Conservation (phyloP, 495 filamentous ascomycete genomes). For the Hypoxylon rickii region DNA sequence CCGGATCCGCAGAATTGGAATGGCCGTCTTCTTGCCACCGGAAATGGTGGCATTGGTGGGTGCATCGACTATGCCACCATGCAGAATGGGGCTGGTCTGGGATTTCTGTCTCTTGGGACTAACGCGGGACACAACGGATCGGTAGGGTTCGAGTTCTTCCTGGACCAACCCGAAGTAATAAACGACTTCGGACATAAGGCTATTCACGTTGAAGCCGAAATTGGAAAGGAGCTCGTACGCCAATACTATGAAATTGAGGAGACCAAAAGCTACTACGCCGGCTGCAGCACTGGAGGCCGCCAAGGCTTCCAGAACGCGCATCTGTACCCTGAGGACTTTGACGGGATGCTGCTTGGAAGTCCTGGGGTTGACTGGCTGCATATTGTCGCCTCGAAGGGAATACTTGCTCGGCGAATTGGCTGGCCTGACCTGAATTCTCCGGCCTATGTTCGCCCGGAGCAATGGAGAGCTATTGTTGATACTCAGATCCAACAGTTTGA, state of each 20-base stretch:
- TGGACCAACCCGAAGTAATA: conserved; percentile 32
- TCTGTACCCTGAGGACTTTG: conserved; percentile 16
- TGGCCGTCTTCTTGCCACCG: conserved; percentile 41
- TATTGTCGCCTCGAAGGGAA: conserved; percentile 16
- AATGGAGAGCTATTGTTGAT: conserved; percentile 53
- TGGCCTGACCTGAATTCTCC: conserved; percentile 1
- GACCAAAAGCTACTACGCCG: conserved; percentile 8
- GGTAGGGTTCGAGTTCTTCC: conserved; percentile 21
- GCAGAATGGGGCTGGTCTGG: conserved; percentile 42
- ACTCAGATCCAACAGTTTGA: conserved; percentile 64
- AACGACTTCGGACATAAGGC: conserved; percentile 22
- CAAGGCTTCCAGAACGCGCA: conserved; percentile 14
- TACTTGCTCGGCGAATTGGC: conserved; percentile 13
- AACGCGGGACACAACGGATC: conserved; percentile 48
- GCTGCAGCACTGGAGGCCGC: conserved; percentile 14
- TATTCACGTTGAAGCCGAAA: conserved; percentile 10
- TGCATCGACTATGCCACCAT: conserved; percentile 54
- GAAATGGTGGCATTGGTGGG: conserved; percentile 51
- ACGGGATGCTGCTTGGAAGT: conserved; percentile 15
- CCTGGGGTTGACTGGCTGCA: conserved; percentile 16
- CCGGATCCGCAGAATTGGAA: conserved; percentile 50
- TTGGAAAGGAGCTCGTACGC: conserved; percentile 8
- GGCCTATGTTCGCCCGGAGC: conserved; percentile 19
- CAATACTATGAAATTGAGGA: conserved; percentile 6
- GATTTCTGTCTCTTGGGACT: conserved; percentile 52